phyloP scores from a whole-genome alignment of 768 basidiomycete genomes.

The Mycena rosella region DNA sequence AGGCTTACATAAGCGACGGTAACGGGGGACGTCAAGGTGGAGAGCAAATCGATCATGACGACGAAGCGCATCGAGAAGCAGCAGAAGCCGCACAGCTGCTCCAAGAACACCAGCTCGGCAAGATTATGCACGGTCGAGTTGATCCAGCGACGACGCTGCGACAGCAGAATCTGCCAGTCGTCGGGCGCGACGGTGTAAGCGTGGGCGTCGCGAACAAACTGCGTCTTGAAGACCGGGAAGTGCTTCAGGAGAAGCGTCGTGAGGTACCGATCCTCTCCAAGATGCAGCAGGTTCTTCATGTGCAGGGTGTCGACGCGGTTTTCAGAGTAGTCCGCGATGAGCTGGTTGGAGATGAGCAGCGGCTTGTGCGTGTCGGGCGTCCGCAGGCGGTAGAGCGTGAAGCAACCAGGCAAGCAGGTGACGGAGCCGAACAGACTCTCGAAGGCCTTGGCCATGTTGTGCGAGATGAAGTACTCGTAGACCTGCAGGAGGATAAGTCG shows the following conservation, averaged over 20 bases:
- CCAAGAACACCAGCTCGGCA: conserved; percentile 91
- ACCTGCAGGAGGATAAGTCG: conserved; percentile 61
- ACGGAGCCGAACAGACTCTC: conserved; percentile 97
- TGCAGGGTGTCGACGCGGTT: conserved; percentile 97
- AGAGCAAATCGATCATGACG: conserved; percentile 96
- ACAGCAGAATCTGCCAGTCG: conserved; percentile 93
- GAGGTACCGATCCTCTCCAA: conserved; percentile 99
- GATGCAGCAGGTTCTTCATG: conserved; percentile 98
- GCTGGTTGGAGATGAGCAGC: conserved; percentile 89
- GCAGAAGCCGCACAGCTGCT: conserved; percentile 95
- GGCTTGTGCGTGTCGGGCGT: conserved; percentile 97
- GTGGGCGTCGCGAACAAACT: conserved; percentile 94
- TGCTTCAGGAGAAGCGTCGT: conserved; percentile 96
- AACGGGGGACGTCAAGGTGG: conserved; percentile 87
- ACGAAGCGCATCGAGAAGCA: conserved; percentile 99
- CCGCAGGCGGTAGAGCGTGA: conserved; percentile 95
- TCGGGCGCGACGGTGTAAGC: conserved; percentile 97
- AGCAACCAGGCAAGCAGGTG: conserved; percentile 98
- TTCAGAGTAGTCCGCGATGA: conserved; percentile 94
- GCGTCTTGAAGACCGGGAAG: conserved; percentile 94
- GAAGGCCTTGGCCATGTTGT: conserved; percentile 99
- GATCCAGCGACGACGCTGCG: conserved; percentile 99
- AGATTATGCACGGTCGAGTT: conserved; percentile 99
- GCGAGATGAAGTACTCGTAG: conserved; percentile 99
- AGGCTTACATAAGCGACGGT: conserved; percentile 88